Percentiles rank a stretch among this genome's conserved stretches.
phyloP scores from a whole-genome alignment of 2,329 filamentous ascomycete species.

The Mollisia scopiformis region DNA sequence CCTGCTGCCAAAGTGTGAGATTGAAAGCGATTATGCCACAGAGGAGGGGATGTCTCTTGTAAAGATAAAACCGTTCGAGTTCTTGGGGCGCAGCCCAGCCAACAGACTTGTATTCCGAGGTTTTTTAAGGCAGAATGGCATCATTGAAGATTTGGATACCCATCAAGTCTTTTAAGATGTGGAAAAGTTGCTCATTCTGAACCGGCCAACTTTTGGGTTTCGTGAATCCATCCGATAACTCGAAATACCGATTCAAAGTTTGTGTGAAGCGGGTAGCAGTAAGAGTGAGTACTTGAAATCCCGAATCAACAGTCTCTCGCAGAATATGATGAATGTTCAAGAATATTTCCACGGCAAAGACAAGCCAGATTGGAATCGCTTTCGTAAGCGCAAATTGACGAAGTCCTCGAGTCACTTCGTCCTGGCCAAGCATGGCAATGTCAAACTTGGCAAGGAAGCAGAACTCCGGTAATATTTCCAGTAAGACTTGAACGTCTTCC shows the following conservation, averaged over 20 bases:
- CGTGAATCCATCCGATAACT: background rate
- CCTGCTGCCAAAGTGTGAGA: too few species aligned
- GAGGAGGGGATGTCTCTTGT: background rate
- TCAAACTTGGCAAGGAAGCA: background rate
- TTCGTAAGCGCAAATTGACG: conserved; percentile 5
- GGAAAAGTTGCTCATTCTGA: too few species aligned
- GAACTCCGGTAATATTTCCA: conserved; percentile 15
- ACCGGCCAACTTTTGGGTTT: background rate
- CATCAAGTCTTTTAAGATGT: too few species aligned
- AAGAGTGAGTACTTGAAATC: background rate
- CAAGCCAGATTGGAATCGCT: conserved; percentile 18
- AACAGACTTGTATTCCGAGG: background rate
- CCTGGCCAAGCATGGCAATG: background rate
- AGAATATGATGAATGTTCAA: conserved; percentile 18
- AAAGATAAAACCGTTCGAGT: background rate
- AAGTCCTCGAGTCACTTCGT: conserved; percentile 16
- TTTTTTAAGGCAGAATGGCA: background rate
- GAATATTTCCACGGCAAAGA: conserved; percentile 16
- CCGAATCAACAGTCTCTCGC: background rate
- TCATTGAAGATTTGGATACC: background rate
- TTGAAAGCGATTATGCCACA: background rate
- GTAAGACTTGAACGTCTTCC: too few species aligned
- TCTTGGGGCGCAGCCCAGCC: background rate
- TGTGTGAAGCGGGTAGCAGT: background rate
- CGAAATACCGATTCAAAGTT: background rate